These are phyloP conservation scores for Trichoderma gracile DNA, from an alignment of 2,329 filamentous ascomycete genomes.

Conservation along the genomic window DNA sequence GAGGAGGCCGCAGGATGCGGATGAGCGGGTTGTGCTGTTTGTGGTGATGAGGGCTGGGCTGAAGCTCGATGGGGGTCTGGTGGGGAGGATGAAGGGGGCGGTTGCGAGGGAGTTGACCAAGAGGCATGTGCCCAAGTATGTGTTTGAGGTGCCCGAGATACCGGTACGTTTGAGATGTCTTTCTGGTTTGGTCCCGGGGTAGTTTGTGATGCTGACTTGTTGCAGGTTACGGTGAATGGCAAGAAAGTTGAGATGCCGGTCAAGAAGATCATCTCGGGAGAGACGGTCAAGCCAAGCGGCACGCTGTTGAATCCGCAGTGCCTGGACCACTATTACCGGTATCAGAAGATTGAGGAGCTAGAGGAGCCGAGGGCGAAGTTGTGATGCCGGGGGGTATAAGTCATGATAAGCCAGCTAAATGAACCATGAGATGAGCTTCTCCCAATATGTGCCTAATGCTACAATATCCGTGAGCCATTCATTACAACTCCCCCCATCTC, in stretches of 20 bases:
- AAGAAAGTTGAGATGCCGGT: conserved; percentile 86
- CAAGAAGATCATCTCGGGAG: conserved; percentile 79
- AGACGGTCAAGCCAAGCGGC: conserved; percentile 71
- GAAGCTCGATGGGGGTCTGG: conserved; percentile 56
- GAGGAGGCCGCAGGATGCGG: conserved; percentile 57
- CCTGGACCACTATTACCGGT: conserved; percentile 76
- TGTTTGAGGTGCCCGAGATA: conserved; percentile 80
- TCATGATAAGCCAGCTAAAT: no score
- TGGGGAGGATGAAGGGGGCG: conserved; percentile 59
- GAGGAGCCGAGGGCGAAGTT: conserved; percentile 35
- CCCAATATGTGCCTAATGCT: background rate
- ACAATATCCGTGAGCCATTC: background rate
- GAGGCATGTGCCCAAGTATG: conserved; percentile 73
- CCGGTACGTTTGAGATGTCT: conserved; percentile 58
- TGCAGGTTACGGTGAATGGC: conserved; percentile 73
- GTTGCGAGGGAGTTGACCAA: conserved; percentile 68
- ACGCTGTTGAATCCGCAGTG: conserved; percentile 76
- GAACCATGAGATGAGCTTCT: background rate
- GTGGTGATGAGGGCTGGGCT: conserved; percentile 58
- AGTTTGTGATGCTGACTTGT: conserved; percentile 30
- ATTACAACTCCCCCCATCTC: background rate
- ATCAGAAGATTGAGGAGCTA: conserved; percentile 47
- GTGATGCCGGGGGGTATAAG: background rate
- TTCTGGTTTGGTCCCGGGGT: no score
- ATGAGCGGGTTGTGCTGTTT: conserved; percentile 59